Evolutionary conservation across 2,329 filamentous ascomycete genomes (phyloP).

Genomic region (Aphanocladium album): DNA sequence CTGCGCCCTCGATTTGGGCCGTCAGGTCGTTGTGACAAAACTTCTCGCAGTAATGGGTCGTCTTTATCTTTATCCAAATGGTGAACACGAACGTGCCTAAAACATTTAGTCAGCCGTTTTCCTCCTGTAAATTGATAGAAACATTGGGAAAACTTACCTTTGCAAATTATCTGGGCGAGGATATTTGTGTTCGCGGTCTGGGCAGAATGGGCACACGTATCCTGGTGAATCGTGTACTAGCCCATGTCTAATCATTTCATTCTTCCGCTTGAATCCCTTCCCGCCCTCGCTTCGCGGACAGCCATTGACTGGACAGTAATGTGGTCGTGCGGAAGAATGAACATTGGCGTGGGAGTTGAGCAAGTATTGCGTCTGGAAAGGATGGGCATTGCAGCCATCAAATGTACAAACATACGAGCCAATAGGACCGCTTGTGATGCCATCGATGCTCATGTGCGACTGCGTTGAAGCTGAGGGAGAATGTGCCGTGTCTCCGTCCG

Average conservation of each 20-base stretch:
- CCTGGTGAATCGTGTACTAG: constrained; percentile 91
- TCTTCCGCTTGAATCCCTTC: constrained; percentile 67
- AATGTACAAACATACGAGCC: constrained; percentile 55
- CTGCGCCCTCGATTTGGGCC: constrained; percentile 76
- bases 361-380: constrained; percentile 73
- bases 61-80: constrained; percentile 88
- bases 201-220: constrained; percentile 94
- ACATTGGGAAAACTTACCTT: constrained; percentile 53
- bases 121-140: not conserved
- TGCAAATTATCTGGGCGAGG: constrained; percentile 94
- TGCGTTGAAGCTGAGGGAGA: constrained; percentile 5
- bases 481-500: constrained; percentile 1
- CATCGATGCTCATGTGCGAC: constrained; percentile 38
- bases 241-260: constrained; percentile 71
- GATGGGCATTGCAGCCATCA: constrained; percentile 61
- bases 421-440: constrained; percentile 46
- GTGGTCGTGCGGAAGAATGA: constrained; percentile 59
- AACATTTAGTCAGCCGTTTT: not conserved
- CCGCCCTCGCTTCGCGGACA: constrained; percentile 60
- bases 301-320: constrained; percentile 59
- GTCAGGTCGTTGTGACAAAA: constrained; percentile 79
- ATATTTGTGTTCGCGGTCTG: constrained; percentile 89
- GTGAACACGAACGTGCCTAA: constrained; percentile 86
- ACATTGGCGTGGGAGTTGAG: constrained; percentile 76
- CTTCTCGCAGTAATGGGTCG: constrained; percentile 73